phyloP scores from a whole-genome alignment of 208 protist species.

The Vickermania spadyakhi region DNA sequence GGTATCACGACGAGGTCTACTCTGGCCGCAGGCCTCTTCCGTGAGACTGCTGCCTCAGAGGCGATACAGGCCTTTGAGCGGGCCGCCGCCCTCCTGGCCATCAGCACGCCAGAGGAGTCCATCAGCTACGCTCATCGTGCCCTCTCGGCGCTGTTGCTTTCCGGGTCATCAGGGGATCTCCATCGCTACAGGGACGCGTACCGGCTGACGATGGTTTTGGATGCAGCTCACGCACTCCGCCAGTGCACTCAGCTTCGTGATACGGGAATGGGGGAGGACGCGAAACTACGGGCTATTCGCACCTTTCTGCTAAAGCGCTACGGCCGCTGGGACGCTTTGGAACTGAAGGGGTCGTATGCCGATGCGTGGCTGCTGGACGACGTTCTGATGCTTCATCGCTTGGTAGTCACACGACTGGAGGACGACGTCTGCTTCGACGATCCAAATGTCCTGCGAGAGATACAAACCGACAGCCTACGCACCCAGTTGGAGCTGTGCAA shows the following conservation, averaged over 20 bases:
- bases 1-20: too few species aligned
- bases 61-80: background rate
- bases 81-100: background rate
- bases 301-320: background rate
- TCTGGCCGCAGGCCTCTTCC: too few species aligned
- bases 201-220: conserved; percentile 7
- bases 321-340: background rate
- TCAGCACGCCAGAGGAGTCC: background rate
- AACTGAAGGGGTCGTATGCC: background rate
- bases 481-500: background rate
- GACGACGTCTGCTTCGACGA: background rate
- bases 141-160: background rate
- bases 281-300: background rate
- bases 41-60: too few species aligned
- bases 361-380: background rate
- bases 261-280: background rate
- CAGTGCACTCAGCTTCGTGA: background rate
- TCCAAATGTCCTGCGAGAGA: background rate
- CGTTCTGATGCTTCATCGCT: background rate
- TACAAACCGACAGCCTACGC: background rate
- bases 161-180: background rate
- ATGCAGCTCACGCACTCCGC: conserved; percentile 5
- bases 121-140: background rate
- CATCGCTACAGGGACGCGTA: conserved; percentile 1
- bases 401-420: background rate